Conservation (phyloP, 768 basidiomycete species). For the Rhodotorula kratochvilovae region DNA sequence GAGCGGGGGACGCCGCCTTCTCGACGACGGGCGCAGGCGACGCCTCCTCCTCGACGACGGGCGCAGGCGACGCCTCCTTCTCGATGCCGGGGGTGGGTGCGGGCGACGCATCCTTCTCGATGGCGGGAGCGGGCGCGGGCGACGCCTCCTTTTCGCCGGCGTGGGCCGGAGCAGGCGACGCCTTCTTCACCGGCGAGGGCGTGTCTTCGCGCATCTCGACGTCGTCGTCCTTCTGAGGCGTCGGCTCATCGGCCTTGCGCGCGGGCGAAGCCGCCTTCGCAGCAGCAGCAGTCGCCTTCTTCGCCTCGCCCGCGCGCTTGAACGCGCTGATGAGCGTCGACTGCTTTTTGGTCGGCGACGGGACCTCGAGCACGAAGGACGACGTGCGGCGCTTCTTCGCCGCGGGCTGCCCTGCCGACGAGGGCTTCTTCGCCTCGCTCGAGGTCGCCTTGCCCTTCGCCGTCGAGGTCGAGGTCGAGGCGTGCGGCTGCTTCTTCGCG, state of each 20-base stretch:
- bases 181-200: background rate
- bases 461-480: background rate
- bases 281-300: background rate
- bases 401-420: too few species aligned
- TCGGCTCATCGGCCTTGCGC: background rate
- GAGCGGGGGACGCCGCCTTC: too few species aligned
- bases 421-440: background rate
- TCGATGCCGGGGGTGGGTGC: background rate
- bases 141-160: background rate
- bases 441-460: background rate
- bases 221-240: background rate
- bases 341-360: constrained; percentile 9
- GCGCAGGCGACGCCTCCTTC: background rate
- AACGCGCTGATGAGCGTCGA: constrained; percentile 2
- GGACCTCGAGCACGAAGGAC: constrained; percentile 3
- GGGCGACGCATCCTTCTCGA: background rate
- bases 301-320: background rate
- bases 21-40: background rate
- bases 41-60: background rate
- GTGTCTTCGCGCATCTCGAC: background rate
- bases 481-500: too few species aligned
- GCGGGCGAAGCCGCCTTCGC: too few species aligned
- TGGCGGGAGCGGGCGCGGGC: background rate
- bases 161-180: background rate
- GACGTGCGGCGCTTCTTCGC: background rate